Evolutionary conservation across 2,329 filamentous ascomycete species (phyloP).

Genomic region (Plectosphaerella sp.): DNA sequence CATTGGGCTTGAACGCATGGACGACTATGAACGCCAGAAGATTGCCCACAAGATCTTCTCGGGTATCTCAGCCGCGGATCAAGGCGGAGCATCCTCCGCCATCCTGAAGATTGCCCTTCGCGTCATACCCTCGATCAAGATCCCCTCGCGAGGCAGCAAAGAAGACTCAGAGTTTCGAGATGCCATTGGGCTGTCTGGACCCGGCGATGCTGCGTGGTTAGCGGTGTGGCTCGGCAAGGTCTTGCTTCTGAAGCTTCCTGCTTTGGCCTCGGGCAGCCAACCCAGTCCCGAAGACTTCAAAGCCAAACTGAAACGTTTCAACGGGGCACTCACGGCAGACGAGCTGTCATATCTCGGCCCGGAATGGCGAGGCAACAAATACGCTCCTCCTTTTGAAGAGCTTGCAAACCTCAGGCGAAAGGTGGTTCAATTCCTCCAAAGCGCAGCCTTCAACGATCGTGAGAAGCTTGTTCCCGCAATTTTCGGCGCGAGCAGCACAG

Average conservation of each 20-base stretch:
- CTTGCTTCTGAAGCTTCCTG: constrained; percentile 45
- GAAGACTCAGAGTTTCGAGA: constrained; percentile 69
- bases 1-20: constrained; percentile 60
- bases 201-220: constrained; percentile 68
- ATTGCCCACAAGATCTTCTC: constrained; percentile 67
- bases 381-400: constrained; percentile 17
- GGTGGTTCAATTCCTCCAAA: constrained; percentile 69
- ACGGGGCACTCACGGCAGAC: background rate
- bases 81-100: constrained; percentile 38
- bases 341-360: constrained; percentile 62
- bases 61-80: constrained; percentile 51
- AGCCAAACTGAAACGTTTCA: background rate
- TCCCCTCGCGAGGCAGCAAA: constrained; percentile 73
- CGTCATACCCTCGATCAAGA: constrained; percentile 63
- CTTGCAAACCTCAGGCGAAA: constrained; percentile 50
- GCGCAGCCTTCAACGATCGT: constrained; percentile 77
- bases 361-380: constrained; percentile 39
- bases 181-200: constrained; percentile 60
- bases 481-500: constrained; percentile 76
- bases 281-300: background rate
- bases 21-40: constrained; percentile 58
- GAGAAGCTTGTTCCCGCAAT: constrained; percentile 82
- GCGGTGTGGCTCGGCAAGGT: constrained; percentile 74
- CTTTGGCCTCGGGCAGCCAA: constrained; percentile 1
- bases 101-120: constrained; percentile 82